Evolutionary conservation across 495 filamentous ascomycete species (phyloP), one percentile per base, ranked within the genome.

Genomic region (Platismatia glauca): DNA sequence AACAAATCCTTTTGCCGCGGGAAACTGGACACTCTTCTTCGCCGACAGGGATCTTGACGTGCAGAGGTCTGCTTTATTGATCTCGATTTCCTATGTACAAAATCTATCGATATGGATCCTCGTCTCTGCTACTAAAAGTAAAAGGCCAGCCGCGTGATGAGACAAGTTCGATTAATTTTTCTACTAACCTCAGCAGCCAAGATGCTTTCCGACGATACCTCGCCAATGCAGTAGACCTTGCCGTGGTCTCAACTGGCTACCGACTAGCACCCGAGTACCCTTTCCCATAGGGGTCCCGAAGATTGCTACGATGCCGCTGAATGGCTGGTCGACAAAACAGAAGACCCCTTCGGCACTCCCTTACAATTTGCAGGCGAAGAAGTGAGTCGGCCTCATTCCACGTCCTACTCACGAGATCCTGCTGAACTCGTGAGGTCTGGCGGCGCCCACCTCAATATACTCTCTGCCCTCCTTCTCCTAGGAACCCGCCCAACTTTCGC

Each of bases 241-340:
- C 75, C 12, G 76, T 81, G 38, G 64, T 86, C 15, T 80, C 78
- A 8, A 74, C 84, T 24, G 84, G 81, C 20, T 86, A 86, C 71
- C 73, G 84, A 53, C 75, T 80, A n/a, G 82, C 84, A 9, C 84
- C 84, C 0, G 81, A 85, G 59, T 50, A 85, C 65, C 79, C 81
- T 0, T 84, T 74, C 63, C 84, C 84, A n/a, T 1, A 74, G 73
- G 20, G 75, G 71, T 0, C 65, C 73, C 7, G 71, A 85, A 55
- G 84, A 86, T 68, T 79, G 78, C 71, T 74, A 73, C 58, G 82
- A 83, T 70, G 79, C 71, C 15, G 80, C 76, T 35, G 77, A 79
- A 62, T 82, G 76, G 66, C 69, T 83, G 6, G 72, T 80, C 57
- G 75, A 82, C 52, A 73, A 82, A 60, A 70, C 69, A 3, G 37